These are phyloP conservation scores for Echinochloa phyllopogon DNA, from an alignment of 176 grass and related monocot genomes.

Conservation along the genomic window DNA sequence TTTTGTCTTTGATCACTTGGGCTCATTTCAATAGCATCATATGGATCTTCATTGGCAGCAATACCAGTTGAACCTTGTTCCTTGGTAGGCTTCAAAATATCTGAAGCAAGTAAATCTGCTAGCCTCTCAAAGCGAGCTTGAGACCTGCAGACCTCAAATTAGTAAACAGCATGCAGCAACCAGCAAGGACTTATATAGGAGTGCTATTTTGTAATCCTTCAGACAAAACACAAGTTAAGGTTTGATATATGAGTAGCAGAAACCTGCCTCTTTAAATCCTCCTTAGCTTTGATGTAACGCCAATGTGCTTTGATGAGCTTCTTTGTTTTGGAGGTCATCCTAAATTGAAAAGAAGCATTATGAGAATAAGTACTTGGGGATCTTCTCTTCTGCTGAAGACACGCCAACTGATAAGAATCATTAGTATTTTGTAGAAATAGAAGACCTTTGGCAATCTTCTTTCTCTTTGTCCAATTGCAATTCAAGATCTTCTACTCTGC, in stretches of 20 bases:
- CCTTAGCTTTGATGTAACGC: slow-evolving; percentile 70
- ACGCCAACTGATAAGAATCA: not conserved
- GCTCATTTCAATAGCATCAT: slow-evolving; percentile 65
- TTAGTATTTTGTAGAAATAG: slow-evolving; percentile 24
- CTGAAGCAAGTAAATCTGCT: slow-evolving; percentile 66
- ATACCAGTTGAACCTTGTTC: slow-evolving; percentile 66
- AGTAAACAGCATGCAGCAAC: slow-evolving; percentile 7
- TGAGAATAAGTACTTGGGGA: not conserved
- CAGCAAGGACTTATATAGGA: slow-evolving; percentile 19
- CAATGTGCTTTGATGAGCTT: slow-evolving; percentile 80
- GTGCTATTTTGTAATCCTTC: slow-evolving; percentile 6
- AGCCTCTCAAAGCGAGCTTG: slow-evolving; percentile 75
- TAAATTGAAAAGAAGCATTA: slow-evolving; percentile 38
- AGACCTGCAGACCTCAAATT: slow-evolving; percentile 53
- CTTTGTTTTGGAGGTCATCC: slow-evolving; percentile 77
- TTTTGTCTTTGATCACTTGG: slow-evolving; percentile 54
- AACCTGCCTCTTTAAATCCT: slow-evolving; percentile 81
- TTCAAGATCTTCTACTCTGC: slow-evolving; percentile 72
- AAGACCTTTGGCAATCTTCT: slow-evolving; percentile 72
- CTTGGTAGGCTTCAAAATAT: slow-evolving; percentile 61
- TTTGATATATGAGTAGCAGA: slow-evolving; percentile 27
- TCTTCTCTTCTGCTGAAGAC: slow-evolving; percentile 19
- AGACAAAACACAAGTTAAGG: slow-evolving; percentile 10
- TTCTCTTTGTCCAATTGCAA: slow-evolving; percentile 63
- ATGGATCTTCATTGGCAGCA: slow-evolving; percentile 54